These are phyloP conservation scores for Lycium ferocissimum DNA, from an alignment of 257 asterid genomes.

Conservation along the genomic window DNA sequence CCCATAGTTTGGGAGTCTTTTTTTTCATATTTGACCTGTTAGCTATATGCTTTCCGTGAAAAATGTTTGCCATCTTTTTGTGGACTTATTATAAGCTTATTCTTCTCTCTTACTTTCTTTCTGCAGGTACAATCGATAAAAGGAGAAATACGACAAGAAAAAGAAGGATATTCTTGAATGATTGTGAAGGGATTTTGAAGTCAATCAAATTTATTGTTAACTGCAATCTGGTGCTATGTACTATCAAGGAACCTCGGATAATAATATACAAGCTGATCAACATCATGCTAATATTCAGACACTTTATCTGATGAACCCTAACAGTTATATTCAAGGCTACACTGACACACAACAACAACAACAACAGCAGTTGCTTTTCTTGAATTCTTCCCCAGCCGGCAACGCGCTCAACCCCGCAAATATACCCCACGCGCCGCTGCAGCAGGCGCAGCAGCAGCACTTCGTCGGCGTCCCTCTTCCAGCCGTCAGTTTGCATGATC, in stretches of 20 bases:
- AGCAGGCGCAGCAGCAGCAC: conserved; percentile 46
- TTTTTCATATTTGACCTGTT: conserved; percentile 1
- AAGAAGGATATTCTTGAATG: not conserved
- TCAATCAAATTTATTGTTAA: not conserved
- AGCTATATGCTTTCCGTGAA: not conserved
- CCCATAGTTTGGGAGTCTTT: conserved; percentile 4
- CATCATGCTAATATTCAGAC: conserved; percentile 60
- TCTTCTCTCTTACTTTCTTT: conserved; percentile 28
- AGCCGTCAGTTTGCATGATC: conserved; percentile 30
- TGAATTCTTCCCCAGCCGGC: conserved; percentile 37
- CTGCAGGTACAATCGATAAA: conserved; percentile 31
- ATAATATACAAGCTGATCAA: conserved; percentile 38
- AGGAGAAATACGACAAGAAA: not conserved
- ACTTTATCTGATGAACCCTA: conserved; percentile 78
- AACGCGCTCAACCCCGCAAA: conserved; percentile 37
- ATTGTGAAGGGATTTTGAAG: conserved; percentile 11
- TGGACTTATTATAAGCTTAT: conserved; percentile 35
- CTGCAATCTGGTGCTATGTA: conserved; percentile 47
- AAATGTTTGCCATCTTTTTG: conserved; percentile 36
- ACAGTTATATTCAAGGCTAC: conserved; percentile 37
- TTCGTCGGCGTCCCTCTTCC: conserved; percentile 51
- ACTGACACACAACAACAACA: conserved; percentile 45
- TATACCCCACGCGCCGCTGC: conserved; percentile 49
- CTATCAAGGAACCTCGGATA: conserved; percentile 63
- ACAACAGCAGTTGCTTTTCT: conserved; percentile 43